Conservation (phyloP, 148 eudicot species). For the Talinum fruticosum region DNA sequence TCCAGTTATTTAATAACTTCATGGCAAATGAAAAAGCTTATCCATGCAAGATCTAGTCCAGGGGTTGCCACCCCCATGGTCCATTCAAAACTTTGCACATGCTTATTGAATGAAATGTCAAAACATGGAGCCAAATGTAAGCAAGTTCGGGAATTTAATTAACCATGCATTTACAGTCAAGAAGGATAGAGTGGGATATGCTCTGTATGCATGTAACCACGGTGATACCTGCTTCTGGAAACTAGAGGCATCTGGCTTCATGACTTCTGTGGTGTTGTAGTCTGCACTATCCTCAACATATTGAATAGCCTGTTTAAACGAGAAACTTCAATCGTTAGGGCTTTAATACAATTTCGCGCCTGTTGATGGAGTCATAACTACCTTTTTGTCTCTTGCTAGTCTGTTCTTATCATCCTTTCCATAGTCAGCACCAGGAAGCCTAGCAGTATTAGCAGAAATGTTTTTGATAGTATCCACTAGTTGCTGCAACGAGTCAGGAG, state of each 20-base stretch:
- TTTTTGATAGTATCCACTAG: conserved; percentile 79
- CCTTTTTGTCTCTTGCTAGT: conserved; percentile 72
- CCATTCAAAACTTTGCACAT: no score
- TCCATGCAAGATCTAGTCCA: no score
- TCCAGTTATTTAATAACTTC: no score
- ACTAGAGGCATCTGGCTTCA: conserved; percentile 65
- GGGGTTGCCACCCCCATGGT: no score
- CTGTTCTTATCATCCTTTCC: conserved; percentile 59
- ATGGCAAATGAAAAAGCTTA: no score
- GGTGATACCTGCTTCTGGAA: conserved; percentile 65
- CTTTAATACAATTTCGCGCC: not conserved
- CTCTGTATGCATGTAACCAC: no score
- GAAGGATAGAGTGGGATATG: no score
- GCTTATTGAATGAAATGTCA: no score
- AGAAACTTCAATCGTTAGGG: conserved; percentile 5
- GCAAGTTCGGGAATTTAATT: not conserved
- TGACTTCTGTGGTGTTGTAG: conserved; percentile 39
- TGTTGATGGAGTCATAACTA: conserved; percentile 1
- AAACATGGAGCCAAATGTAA: no score
- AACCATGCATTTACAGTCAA: no score
- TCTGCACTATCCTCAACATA: conserved; percentile 58
- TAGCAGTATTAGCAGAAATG: conserved; percentile 47
- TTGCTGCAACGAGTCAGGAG: conserved; percentile 84
- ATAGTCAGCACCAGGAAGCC: conserved; percentile 36
- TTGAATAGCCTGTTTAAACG: conserved; percentile 43